Conservation (phyloP, 306 rosid genomes). For the Phaseolus lunatus region DNA sequence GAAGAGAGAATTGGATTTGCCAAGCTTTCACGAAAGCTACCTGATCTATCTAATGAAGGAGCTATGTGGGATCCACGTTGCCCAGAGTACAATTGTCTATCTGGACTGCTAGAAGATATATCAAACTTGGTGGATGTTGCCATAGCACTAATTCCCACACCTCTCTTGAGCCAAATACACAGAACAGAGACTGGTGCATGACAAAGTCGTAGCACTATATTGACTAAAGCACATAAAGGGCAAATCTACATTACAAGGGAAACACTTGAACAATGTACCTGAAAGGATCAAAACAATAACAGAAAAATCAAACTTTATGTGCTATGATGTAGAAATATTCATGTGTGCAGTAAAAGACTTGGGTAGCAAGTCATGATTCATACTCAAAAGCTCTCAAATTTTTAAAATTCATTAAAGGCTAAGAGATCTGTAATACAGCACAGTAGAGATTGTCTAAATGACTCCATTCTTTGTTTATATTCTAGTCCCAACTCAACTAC, state of each 20-base stretch:
- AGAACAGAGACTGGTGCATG: slow-evolving; percentile 67
- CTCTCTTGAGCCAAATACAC: slow-evolving; percentile 56
- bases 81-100: slow-evolving; percentile 79
- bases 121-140: slow-evolving; percentile 87
- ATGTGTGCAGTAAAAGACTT: slow-evolving; percentile 3
- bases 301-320: slow-evolving; percentile 35
- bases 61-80: slow-evolving; percentile 93
- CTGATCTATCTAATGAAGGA: slow-evolving; percentile 72
- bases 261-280: slow-evolving; percentile 56
- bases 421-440: slow-evolving; percentile 4
- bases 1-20: slow-evolving; percentile 80
- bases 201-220: slow-evolving; percentile 51
- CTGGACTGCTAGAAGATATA: slow-evolving; percentile 80
- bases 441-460: background rate
- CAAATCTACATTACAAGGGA: slow-evolving; percentile 45
- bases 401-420: slow-evolving; percentile 11
- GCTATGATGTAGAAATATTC: slow-evolving; percentile 15
- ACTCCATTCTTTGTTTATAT: background rate
- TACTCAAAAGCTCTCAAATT: slow-evolving; percentile 6
- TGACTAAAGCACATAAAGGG: slow-evolving; percentile 65
- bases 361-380: background rate
- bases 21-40: slow-evolving; percentile 80
- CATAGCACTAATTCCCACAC: slow-evolving; percentile 76
- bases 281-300: slow-evolving; percentile 48
- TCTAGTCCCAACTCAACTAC: background rate